Conservation (phyloP, 208 protist species). For the Trypanosomatidae sp. region DNA sequence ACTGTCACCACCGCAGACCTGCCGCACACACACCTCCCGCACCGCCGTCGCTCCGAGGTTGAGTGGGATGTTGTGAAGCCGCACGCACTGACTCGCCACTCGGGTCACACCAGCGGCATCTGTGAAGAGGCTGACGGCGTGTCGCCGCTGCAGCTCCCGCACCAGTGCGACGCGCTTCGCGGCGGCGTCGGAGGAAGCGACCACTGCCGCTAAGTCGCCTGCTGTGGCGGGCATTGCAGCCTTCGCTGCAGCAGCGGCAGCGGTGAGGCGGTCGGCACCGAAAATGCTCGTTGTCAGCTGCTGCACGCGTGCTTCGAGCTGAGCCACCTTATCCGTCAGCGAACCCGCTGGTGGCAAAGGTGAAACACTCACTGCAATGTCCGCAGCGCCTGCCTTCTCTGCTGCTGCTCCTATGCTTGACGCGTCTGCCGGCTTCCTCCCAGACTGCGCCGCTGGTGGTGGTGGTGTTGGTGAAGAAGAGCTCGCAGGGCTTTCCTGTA, state of each 20-base stretch:
- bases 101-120: slow-evolving; percentile 49
- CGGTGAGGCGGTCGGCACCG: slow-evolving; percentile 28
- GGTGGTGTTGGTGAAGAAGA: too few species aligned
- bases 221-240: neutral
- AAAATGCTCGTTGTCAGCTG: slow-evolving; percentile 41
- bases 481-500: too few species aligned
- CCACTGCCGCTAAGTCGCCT: neutral
- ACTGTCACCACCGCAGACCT: slow-evolving; percentile 21
- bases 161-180: slow-evolving; percentile 13
- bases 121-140: slow-evolving; percentile 30
- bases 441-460: too few species aligned
- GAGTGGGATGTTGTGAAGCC: slow-evolving; percentile 57
- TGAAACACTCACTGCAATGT: too few species aligned
- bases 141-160: slow-evolving; percentile 11
- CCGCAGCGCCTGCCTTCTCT: too few species aligned
- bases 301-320: slow-evolving; percentile 36
- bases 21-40: slow-evolving; percentile 48
- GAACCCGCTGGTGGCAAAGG: neutral
- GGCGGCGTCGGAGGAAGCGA: neutral
- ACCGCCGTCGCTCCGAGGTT: slow-evolving; percentile 64
- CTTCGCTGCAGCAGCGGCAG: neutral
- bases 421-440: too few species aligned
- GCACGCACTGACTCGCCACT: slow-evolving; percentile 45
- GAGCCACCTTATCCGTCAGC: slow-evolving; percentile 23
- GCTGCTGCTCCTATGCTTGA: too few species aligned